A percentile compares a stretch with the other conserved stretches of the same genome.
phyloP scores from a whole-genome alignment of 371 early-diverging fungal species.

The Lichtheimia hyalospora region DNA sequence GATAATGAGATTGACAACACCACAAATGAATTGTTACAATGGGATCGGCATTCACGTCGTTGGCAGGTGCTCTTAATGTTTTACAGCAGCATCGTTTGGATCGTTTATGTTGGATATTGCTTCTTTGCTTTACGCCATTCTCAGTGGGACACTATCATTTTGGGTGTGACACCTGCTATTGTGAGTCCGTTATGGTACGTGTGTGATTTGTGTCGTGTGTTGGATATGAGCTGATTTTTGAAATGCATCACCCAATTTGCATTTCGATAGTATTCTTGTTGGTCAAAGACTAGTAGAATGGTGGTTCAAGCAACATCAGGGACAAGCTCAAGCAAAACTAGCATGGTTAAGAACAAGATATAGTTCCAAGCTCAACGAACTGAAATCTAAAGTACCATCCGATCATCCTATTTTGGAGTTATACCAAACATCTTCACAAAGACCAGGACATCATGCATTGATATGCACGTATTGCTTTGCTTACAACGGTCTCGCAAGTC shows the following conservation, averaged over 20 bases:
- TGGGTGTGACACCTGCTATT: constrained; percentile 31
- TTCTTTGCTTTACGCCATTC: constrained; percentile 19
- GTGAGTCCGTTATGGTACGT: constrained; percentile 55
- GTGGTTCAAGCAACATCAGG: constrained; percentile 57
- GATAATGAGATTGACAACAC: constrained; percentile 75
- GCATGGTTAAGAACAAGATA: constrained; percentile 55
- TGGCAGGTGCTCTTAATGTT: constrained; percentile 67
- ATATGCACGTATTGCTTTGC: constrained; percentile 86
- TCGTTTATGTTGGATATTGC: constrained; percentile 53
- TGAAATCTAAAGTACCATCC: constrained; percentile 22
- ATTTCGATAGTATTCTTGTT: constrained; percentile 44
- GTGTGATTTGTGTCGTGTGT: not conserved
- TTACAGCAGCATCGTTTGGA: constrained; percentile 69
- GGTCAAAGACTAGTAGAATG: constrained; percentile 43
- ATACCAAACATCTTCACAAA: not conserved
- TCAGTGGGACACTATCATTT: constrained; percentile 5
- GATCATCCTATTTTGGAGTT: constrained; percentile 63
- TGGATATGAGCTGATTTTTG: not conserved
- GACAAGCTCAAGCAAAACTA: constrained; percentile 52
- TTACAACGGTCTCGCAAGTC: constrained; percentile 88
- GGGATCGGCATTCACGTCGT: constrained; percentile 62
- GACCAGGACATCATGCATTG: constrained; percentile 64
- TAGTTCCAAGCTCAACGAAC: constrained; percentile 75
- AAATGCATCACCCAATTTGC: not conserved
- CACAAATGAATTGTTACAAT: constrained; percentile 60